Evolutionary conservation across 2,329 filamentous ascomycete species (phyloP).

Genomic region (Aspergillus intermedius): DNA sequence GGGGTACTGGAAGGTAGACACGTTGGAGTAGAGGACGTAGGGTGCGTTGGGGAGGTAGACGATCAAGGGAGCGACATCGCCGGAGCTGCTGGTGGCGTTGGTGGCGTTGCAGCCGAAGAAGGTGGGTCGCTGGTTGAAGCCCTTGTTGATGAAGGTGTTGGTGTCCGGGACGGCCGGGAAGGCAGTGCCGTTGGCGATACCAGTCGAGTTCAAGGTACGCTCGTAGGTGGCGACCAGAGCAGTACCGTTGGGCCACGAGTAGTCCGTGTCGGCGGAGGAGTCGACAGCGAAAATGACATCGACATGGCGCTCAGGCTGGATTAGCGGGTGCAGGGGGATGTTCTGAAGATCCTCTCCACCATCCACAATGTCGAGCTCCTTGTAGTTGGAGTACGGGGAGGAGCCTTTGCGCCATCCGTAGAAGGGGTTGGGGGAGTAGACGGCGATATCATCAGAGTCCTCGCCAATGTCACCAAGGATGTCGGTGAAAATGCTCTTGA

Average conservation of each 20-base stretch:
- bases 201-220: constrained; percentile 48
- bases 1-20: constrained; percentile 62
- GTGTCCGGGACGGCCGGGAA: constrained; percentile 65
- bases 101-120: constrained; percentile 69
- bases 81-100: constrained; percentile 46
- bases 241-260: constrained; percentile 68
- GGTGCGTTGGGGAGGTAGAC: constrained; percentile 87
- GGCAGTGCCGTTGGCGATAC: constrained; percentile 56
- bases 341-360: constrained; percentile 71
- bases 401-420: constrained; percentile 53
- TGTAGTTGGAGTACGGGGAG: constrained; percentile 50
- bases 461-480: constrained; percentile 52
- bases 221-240: constrained; percentile 65
- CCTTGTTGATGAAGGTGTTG: constrained; percentile 69
- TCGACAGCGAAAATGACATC: constrained; percentile 76
- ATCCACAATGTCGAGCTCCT: constrained; percentile 62
- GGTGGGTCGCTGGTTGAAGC: constrained; percentile 63
- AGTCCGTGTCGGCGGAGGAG: constrained; percentile 61
- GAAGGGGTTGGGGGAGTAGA: constrained; percentile 69
- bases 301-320: constrained; percentile 60
- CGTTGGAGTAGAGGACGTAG: constrained; percentile 68
- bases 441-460: constrained; percentile 63
- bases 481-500: constrained; percentile 47
- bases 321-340: constrained; percentile 66
- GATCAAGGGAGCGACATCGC: constrained; percentile 54